A percentile compares a stretch with the other conserved stretches of the same genome.
phyloP scores from a whole-genome alignment of 495 filamentous ascomycete species.

The Aspergillus wentii region DNA sequence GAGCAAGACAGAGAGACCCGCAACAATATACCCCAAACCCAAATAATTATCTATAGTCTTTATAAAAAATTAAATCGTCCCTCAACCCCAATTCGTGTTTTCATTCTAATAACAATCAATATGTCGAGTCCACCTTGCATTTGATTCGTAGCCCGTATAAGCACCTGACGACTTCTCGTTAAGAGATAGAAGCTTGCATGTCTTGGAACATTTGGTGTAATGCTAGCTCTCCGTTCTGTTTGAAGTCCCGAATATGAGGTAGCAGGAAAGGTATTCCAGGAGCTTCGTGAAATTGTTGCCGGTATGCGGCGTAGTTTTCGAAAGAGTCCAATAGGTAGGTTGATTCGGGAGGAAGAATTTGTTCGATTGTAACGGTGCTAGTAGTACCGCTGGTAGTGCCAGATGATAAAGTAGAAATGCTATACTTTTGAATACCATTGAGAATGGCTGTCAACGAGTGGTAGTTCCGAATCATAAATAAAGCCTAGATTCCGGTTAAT shows the following conservation, averaged over 20 bases:
- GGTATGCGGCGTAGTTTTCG: constrained; percentile 33
- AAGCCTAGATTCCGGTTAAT: constrained; percentile 15
- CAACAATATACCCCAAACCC: too few relatives aligned
- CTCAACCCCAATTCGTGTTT: too few relatives aligned
- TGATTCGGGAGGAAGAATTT: constrained; percentile 19
- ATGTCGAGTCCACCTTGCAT: too few relatives aligned
- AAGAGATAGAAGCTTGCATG: too few relatives aligned
- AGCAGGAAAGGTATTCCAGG: constrained; percentile 38
- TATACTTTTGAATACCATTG: constrained; percentile 29
- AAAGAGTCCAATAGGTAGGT: constrained; percentile 20
- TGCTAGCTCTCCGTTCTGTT: constrained; percentile 23
- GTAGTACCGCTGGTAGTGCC: constrained; percentile 8
- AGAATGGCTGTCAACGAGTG: constrained; percentile 34
- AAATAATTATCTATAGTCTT: too few relatives aligned
- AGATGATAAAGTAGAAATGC: constrained; percentile 18
- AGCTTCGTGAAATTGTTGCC: constrained; percentile 22
- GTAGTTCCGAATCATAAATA: constrained; percentile 25
- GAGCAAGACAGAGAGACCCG: too few relatives aligned
- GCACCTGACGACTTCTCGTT: too few relatives aligned
- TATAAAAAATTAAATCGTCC: too few relatives aligned
- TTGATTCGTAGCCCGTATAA: too few relatives aligned
- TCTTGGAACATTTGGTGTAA: constrained; percentile 28
- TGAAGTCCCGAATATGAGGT: constrained; percentile 33
- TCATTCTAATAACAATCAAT: too few relatives aligned
- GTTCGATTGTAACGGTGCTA: constrained; percentile 16